phyloP scores from a whole-genome alignment of 257 asterid species.

The Nyctanthes arbortristis region DNA sequence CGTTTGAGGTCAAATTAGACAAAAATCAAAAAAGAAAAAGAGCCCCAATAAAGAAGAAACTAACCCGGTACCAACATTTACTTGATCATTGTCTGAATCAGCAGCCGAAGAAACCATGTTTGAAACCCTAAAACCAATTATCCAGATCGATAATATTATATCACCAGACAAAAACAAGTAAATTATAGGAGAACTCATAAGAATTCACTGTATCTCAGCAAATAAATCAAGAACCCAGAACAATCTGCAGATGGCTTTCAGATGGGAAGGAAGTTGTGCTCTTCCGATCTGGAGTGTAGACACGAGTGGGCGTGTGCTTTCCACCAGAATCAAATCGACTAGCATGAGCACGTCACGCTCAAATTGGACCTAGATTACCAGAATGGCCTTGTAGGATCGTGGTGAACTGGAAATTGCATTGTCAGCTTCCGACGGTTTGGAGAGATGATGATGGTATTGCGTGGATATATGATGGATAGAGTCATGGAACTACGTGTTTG shows the following conservation, averaged over 20 bases:
- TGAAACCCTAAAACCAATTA: neutral
- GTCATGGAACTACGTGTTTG: too few relatives aligned
- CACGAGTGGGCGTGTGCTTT: constrained; percentile 57
- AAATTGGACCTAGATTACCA: neutral
- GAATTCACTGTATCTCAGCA: neutral
- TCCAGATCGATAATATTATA: constrained; percentile 8
- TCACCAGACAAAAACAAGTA: neutral
- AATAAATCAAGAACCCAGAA: neutral
- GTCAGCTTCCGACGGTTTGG: neutral
- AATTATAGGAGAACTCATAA: neutral
- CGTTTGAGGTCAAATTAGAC: neutral
- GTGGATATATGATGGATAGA: too few relatives aligned
- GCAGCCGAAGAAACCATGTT: constrained; percentile 45
- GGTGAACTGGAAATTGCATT: neutral
- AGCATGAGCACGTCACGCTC: constrained; percentile 34
- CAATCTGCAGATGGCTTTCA: neutral
- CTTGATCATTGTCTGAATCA: constrained; percentile 30
- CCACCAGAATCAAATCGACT: constrained; percentile 10
- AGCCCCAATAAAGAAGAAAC: neutral
- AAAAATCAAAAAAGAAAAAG: neutral
- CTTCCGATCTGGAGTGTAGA: constrained; percentile 6
- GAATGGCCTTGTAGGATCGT: constrained; percentile 3
- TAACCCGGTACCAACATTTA: constrained; percentile 35
- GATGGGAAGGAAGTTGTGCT: neutral
- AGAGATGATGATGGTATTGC: neutral